Conservation (phyloP, 495 filamentous ascomycete species). For the Podospora comata region DNA sequence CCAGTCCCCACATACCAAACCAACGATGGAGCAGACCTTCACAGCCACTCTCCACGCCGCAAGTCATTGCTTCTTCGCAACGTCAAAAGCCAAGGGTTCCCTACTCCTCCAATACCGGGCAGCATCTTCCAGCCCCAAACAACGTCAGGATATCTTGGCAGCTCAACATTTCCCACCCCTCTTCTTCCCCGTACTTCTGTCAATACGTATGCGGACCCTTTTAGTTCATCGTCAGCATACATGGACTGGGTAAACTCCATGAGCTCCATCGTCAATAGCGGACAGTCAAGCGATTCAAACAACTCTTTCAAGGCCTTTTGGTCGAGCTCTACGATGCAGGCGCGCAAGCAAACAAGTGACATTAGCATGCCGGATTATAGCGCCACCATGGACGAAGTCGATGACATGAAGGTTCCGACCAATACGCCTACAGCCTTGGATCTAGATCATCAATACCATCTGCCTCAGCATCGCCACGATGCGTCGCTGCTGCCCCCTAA, state of each 20-base stretch:
- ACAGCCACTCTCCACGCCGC: conserved; percentile 44
- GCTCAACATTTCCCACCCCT: conserved; percentile 13
- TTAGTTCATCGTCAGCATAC: conserved; percentile 35
- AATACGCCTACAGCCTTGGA: conserved; percentile 37
- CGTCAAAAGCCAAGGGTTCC: conserved; percentile 21
- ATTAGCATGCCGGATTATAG: conserved; percentile 44
- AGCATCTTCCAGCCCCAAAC: conserved; percentile 21
- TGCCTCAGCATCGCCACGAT: conserved; percentile 8
- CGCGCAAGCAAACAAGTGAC: conserved; percentile 34
- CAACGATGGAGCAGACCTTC: conserved; percentile 40
- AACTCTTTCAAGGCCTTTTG: not conserved
- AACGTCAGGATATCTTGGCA: conserved; percentile 21
- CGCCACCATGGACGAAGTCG: conserved; percentile 32
- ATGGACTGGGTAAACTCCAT: conserved; percentile 33
- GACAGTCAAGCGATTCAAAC: conserved; percentile 23
- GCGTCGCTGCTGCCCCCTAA: conserved; percentile 28
- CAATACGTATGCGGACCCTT: conserved; percentile 35
- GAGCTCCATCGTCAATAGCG: conserved; percentile 17
- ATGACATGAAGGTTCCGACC: conserved; percentile 36
- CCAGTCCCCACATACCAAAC: conserved; percentile 40
- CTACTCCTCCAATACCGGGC: conserved; percentile 2
- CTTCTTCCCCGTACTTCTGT: conserved; percentile 27
- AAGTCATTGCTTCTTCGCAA: conserved; percentile 16
- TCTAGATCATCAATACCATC: conserved; percentile 7
- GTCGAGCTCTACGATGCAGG: conserved; percentile 11